phyloP scores from a whole-genome alignment of 208 protist genomes.

The Leishmania martiniquensis region DNA sequence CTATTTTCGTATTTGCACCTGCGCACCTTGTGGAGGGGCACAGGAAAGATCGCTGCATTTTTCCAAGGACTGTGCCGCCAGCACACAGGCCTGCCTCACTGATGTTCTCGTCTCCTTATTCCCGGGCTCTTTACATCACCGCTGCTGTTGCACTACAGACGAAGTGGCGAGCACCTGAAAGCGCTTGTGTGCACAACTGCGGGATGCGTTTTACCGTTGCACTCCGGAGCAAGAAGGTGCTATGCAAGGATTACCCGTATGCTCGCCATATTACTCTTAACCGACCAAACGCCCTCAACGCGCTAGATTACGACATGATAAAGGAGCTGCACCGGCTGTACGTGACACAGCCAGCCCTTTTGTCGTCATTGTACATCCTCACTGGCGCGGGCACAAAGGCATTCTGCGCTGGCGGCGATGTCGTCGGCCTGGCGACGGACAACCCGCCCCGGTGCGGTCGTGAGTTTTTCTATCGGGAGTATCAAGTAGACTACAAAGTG shows the following conservation, averaged over 20 bases:
- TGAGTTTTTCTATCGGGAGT: conserved; percentile 72
- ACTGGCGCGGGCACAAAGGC: conserved; percentile 70
- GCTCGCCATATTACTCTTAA: conserved; percentile 61
- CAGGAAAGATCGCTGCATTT: too few species aligned
- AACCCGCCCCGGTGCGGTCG: conserved; percentile 26
- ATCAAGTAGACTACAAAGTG: conserved; percentile 72
- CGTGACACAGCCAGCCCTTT: conserved; percentile 33
- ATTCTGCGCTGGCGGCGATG: conserved; percentile 90
- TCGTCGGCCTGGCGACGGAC: conserved; percentile 48
- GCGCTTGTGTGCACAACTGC: background rate
- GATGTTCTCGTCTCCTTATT: too few species aligned
- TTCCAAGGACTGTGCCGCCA: too few species aligned
- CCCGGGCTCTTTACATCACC: background rate
- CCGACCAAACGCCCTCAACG: conserved; percentile 61
- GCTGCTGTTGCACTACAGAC: too few species aligned
- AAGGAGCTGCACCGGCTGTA: conserved; percentile 39
- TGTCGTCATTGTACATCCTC: conserved; percentile 49
- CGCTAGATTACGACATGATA: conserved; percentile 64
- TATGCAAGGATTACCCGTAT: conserved; percentile 56
- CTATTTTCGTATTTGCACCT: too few species aligned
- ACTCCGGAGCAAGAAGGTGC: conserved; percentile 20
- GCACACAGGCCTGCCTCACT: too few species aligned
- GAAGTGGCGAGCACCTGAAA: background rate
- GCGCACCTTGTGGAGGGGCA: too few species aligned
- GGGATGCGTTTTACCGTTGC: background rate